phyloP scores from a whole-genome alignment of 306 rosid genomes.

The Cucurbita moschata region DNA sequence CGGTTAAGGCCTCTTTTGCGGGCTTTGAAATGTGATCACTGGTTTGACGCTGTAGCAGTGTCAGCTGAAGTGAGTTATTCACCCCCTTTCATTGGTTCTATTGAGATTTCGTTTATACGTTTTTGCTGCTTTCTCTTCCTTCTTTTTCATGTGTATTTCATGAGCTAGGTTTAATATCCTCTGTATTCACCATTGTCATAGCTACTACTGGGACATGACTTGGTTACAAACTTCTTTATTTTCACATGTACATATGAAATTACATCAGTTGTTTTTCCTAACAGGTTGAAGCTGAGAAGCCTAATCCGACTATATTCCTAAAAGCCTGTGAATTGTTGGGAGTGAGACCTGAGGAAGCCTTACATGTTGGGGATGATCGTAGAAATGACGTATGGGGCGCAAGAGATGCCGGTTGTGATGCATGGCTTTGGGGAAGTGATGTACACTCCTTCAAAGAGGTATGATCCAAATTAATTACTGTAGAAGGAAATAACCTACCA shows the following conservation, averaged over 20 bases:
- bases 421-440: conserved; percentile 99
- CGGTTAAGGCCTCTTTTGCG: conserved; percentile 71
- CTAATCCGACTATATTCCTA: conserved; percentile 94
- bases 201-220: neutral
- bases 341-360: conserved; percentile 83
- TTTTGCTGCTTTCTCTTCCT: neutral
- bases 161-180: neutral
- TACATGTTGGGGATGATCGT: conserved; percentile 92
- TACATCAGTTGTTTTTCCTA: neutral
- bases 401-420: conserved; percentile 98
- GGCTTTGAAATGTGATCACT: conserved; percentile 63
- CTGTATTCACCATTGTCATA: neutral
- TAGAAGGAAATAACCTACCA: neutral
- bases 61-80: conserved; percentile 67
- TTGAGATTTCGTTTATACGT: neutral
- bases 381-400: conserved; percentile 98
- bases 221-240: neutral
- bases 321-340: conserved; percentile 82
- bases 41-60: conserved; percentile 97
- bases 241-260: neutral
- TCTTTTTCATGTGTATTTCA: neutral
- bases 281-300: conserved; percentile 90
- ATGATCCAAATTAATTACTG: neutral
- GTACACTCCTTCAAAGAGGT: conserved; percentile 92
- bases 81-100: neutral